Percentiles rank a stretch among this genome's conserved stretches.
These are phyloP conservation scores for Anethum foeniculum DNA, from an alignment of 140 eudicot genomes.

Conservation along the genomic window DNA sequence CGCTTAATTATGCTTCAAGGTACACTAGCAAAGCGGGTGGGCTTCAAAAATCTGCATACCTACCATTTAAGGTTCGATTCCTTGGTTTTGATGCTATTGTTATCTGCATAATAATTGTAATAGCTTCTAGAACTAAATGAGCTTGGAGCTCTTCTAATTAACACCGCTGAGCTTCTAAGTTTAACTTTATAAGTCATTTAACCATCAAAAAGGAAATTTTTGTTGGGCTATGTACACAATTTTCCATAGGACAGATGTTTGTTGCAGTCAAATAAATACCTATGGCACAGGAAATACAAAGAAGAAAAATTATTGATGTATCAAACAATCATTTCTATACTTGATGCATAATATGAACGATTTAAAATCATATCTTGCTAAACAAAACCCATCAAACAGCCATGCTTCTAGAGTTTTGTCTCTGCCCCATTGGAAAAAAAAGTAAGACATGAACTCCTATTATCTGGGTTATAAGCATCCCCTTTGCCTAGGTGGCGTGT, in stretches of 20 bases:
- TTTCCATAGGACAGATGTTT: neutral
- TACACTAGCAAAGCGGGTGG: conserved; percentile 76
- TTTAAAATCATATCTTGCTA: neutral
- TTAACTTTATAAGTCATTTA: neutral
- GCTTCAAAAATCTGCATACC: conserved; percentile 86
- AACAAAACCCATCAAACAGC: neutral
- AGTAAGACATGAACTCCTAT: neutral
- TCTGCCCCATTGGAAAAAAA: neutral
- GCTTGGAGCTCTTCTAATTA: neutral
- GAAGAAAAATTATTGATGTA: neutral
- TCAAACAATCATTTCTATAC: neutral
- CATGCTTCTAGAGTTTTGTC: neutral
- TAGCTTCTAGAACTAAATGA: neutral
- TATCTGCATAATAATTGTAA: neutral
- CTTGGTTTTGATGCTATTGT: neutral
- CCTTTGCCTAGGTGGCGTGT: neutral
- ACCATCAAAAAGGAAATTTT: neutral
- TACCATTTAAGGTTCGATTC: conserved; percentile 80
- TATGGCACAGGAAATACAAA: neutral
- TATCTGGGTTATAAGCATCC: conserved; percentile 3
- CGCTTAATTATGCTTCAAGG: conserved; percentile 94
- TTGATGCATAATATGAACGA: neutral
- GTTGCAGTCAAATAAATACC: neutral
- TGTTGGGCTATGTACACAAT: neutral
- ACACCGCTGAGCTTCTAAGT: neutral